phyloP scores from a whole-genome alignment of 768 basidiomycete species.

The Mrakia frigida region DNA sequence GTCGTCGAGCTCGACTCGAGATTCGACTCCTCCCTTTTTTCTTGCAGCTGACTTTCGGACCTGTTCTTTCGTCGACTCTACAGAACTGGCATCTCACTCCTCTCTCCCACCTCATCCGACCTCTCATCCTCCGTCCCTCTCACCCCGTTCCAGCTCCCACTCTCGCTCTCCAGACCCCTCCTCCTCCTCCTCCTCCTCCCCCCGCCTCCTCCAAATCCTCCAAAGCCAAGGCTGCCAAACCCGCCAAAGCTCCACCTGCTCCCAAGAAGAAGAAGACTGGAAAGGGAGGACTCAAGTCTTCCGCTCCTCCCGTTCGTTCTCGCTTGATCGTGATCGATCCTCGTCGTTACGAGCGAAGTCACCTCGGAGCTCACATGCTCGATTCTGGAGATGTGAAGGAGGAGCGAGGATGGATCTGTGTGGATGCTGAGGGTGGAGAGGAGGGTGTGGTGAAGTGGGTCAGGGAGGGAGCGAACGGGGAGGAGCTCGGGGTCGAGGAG shows the following conservation, averaged over 20 bases:
- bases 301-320: constrained; percentile 22
- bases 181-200: not conserved
- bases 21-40: not conserved
- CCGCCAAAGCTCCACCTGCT: not conserved
- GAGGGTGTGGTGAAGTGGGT: constrained; percentile 19
- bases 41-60: not conserved
- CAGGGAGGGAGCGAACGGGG: constrained; percentile 2
- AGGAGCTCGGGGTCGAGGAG: constrained; percentile 14
- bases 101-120: constrained; percentile 32
- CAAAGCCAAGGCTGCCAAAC: not conserved
- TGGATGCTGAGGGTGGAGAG: constrained; percentile 20
- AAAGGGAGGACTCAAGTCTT: constrained; percentile 17
- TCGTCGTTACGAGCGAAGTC: constrained; percentile 24
- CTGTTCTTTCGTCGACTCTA: too few species aligned
- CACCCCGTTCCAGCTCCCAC: constrained; percentile 27
- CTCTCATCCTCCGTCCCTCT: constrained; percentile 21
- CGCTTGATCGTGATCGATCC: constrained; percentile 28
- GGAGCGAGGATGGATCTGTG: constrained; percentile 22
- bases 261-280: constrained; percentile 31
- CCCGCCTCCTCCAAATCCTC: not conserved
- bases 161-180: constrained; percentile 16
- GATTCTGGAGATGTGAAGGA: not conserved
- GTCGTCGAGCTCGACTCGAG: not conserved
- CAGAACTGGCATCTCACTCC: constrained; percentile 34
- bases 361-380: constrained; percentile 26